Base-by-base conservation (phyloP, 177 flowering plant genomes). In the Vitis hybrid region DNA sequence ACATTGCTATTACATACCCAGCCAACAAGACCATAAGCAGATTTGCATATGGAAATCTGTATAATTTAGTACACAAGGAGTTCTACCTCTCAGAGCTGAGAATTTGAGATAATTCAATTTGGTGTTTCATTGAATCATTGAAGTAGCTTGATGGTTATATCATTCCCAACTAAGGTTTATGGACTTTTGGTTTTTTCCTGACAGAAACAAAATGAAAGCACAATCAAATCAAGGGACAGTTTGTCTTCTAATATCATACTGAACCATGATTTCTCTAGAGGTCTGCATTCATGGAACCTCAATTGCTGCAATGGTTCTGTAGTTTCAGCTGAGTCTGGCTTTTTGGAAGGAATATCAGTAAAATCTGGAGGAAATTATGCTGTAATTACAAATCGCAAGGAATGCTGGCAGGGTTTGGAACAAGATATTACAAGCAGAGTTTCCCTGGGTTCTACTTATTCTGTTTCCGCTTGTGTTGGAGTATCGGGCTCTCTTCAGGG, bases 391-490 rank as follows among this genome's bases (percentile, higher is more conserved):
- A 84, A 88, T 77, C 89, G 97, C 21, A 90, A 74, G 21, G 84
- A 91, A 64, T 65, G 79, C 68, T 94, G 97, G 97, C 97, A 94
- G 68, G 95, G 97, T 50, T 80, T 92, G 70, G 97, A 92, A 56
- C 98, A 94, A 74, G 97, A 94, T 78, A 90, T 94, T 67, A 90
- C 98, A 24, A 62, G 65, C 67, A 80, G 76, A 72, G 81, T 92
- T 66, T 83, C 83, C 17, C 81, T 81, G 2, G 87, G 88, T 70
- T 70, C 73, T 35, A 76, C 82, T 48, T 92, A 89, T 66, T 68
- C 63, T 9, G 86, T 94, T 68, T 85, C 87, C 72, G 93, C 95
- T 57, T 60, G 27, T 67, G 95, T 94, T 69, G 85, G 89, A 65
- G 88, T 91, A 11, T 83, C 88, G 0, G 95, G 92, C 54, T 61